Percentiles rank a stretch among this genome's conserved stretches.
These are phyloP conservation scores for Besnoitia besnoiti DNA, from an alignment of 169 alveolate species.

Conservation along the genomic window DNA sequence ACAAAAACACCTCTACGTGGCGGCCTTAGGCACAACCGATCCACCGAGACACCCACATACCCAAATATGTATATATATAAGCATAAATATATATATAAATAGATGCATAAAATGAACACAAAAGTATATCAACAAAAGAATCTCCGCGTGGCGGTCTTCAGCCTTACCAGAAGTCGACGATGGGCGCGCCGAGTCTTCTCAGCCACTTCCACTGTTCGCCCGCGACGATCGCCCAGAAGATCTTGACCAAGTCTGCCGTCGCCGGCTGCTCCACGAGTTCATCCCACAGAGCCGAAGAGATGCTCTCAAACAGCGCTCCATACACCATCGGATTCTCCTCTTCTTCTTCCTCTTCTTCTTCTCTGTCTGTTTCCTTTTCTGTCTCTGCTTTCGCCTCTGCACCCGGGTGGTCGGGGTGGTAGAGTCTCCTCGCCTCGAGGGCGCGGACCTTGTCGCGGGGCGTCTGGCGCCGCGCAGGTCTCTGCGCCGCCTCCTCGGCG, in stretches of 20 bases:
- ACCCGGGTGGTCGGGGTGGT: too few species aligned
- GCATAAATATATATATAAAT: not conserved
- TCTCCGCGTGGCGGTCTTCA: not conserved
- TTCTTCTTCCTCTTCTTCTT: not conserved
- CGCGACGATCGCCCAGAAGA: slow-evolving; percentile 20
- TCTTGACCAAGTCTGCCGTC: not conserved
- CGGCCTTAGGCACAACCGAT: not conserved
- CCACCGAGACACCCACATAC: not conserved
- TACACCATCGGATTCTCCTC: not conserved
- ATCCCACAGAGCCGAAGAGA: slow-evolving; percentile 5
- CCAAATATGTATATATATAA: not conserved
- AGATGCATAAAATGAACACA: not conserved
- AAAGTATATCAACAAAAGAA: not conserved
- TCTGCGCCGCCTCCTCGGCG: not conserved
- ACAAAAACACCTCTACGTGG: not conserved
- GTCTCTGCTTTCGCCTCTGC: not conserved
- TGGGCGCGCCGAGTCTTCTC: not conserved
- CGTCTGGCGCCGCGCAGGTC: not conserved
- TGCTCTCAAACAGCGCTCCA: not conserved
- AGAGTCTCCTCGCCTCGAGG: too few species aligned
- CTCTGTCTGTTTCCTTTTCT: not conserved
- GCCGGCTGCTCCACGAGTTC: slow-evolving; percentile 6
- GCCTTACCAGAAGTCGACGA: slow-evolving; percentile 26
- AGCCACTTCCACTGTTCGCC: slow-evolving; percentile 7
- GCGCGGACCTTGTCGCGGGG: not conserved